A percentile compares a stretch with the other conserved stretches of the same genome.
These are phyloP conservation scores for Solanum appendiculatum DNA, from an alignment of 257 asterid species.

Conservation along the genomic window DNA sequence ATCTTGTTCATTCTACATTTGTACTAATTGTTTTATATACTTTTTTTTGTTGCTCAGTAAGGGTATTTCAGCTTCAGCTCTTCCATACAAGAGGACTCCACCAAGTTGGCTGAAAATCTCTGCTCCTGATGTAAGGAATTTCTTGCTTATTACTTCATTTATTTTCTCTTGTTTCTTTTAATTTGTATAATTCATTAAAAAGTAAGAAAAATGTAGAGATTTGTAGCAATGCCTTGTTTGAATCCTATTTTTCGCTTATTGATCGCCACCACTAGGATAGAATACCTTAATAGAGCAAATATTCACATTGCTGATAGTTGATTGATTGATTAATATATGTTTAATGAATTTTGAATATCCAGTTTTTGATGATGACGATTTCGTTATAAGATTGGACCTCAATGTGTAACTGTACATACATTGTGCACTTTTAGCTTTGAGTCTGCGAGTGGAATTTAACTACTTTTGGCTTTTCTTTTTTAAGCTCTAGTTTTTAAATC, in stretches of 20 bases:
- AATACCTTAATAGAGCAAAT: neutral
- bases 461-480: neutral
- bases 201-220: neutral
- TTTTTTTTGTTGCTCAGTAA: conserved; percentile 31
- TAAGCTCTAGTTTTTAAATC: neutral
- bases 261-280: neutral
- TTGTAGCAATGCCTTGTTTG: neutral
- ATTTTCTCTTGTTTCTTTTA: neutral
- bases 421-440: neutral
- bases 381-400: neutral
- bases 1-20: neutral
- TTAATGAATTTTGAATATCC: neutral
- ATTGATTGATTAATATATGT: neutral
- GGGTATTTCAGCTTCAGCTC: conserved; percentile 84
- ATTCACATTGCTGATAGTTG: neutral
- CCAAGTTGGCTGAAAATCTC: conserved; percentile 80
- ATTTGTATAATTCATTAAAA: neutral
- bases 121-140: conserved; percentile 17
- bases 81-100: conserved; percentile 81
- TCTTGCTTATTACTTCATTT: neutral
- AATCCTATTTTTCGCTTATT: neutral
- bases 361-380: neutral
- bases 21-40: neutral
- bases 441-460: neutral
- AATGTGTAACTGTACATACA: neutral